phyloP scores from a whole-genome alignment of 768 basidiomycete genomes.

The Tylopilus balloui region DNA sequence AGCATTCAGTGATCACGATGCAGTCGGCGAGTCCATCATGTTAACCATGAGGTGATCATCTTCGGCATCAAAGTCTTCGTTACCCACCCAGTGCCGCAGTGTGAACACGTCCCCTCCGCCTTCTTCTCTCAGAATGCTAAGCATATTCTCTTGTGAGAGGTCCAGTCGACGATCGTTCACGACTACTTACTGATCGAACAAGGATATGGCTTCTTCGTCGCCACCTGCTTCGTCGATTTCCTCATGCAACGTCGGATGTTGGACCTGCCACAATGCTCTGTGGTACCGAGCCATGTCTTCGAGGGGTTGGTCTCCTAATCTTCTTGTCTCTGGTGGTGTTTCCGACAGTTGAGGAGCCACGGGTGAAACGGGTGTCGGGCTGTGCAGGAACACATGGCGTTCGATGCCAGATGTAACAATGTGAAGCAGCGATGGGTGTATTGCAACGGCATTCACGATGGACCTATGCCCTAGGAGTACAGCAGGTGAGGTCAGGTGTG shows the following conservation, averaged over 20 bases:
- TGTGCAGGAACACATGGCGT: slow-evolving; percentile 62
- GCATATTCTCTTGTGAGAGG: slow-evolving; percentile 7
- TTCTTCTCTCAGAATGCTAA: slow-evolving; percentile 58
- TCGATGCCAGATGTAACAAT: slow-evolving; percentile 74
- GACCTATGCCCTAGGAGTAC: slow-evolving; percentile 57
- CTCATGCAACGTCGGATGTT: slow-evolving; percentile 27
- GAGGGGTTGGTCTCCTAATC: slow-evolving; percentile 33
- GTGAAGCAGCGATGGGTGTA: slow-evolving; percentile 68
- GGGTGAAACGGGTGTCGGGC: slow-evolving; percentile 57
- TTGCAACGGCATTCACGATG: slow-evolving; percentile 68
- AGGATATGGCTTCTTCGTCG: slow-evolving; percentile 51
- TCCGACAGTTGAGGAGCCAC: slow-evolving; percentile 39
- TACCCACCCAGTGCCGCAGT: slow-evolving; percentile 37
- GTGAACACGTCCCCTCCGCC: slow-evolving; percentile 53
- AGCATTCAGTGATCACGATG: slow-evolving; percentile 9
- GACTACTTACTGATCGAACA: slow-evolving; percentile 67
- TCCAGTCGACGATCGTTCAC: background rate
- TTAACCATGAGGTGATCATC: slow-evolving; percentile 20
- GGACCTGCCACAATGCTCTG: slow-evolving; percentile 32
- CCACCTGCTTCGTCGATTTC: slow-evolving; percentile 30
- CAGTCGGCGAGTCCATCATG: slow-evolving; percentile 21
- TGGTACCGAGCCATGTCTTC: slow-evolving; percentile 37
- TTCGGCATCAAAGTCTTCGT: slow-evolving; percentile 25
- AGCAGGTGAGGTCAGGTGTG: slow-evolving; percentile 2
- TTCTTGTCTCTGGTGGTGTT: slow-evolving; percentile 48